Conservation (phyloP, 2,329 filamentous ascomycete species). For the Trichoderma semiorbis region DNA sequence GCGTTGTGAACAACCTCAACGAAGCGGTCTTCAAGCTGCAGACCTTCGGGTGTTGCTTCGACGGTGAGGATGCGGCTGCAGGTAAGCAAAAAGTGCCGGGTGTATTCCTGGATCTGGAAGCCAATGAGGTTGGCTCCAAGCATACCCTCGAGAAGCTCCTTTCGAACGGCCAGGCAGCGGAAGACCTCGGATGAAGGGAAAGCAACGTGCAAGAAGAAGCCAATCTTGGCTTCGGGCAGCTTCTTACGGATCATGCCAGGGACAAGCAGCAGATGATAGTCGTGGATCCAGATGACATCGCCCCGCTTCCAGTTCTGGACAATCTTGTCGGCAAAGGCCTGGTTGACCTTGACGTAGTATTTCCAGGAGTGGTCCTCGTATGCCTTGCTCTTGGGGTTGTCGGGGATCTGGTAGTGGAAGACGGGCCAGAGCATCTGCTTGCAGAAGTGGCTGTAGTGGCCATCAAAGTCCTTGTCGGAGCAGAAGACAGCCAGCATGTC, state of each 20-base stretch:
- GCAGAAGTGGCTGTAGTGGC: conserved; percentile 93
- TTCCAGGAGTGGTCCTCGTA: conserved; percentile 97
- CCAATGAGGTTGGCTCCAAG: conserved; percentile 88
- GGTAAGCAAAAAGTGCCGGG: conserved; percentile 90
- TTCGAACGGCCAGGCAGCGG: conserved; percentile 81
- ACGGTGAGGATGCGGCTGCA: conserved; percentile 89
- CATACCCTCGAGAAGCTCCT: conserved; percentile 85
- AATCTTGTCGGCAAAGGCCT: conserved; percentile 88
- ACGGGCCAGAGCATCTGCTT: conserved; percentile 98
- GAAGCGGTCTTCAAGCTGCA: conserved; percentile 89
- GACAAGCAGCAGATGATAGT: conserved; percentile 89
- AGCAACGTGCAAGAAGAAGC: conserved; percentile 91
- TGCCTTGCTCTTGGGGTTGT: conserved; percentile 96
- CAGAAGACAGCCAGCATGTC: conserved; percentile 82
- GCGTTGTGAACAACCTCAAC: conserved; percentile 82
- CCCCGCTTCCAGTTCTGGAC: conserved; percentile 89
- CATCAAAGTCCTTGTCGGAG: conserved; percentile 88
- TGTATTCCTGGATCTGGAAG: conserved; percentile 92
- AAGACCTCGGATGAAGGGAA: conserved; percentile 97
- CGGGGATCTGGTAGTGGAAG: conserved; percentile 96
- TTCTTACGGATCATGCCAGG: conserved; percentile 86
- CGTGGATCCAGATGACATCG: conserved; percentile 91
- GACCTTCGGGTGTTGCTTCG: conserved; percentile 81
- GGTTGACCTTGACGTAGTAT: conserved; percentile 89
- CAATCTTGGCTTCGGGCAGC: conserved; percentile 89